A percentile compares a stretch with the other conserved stretches of the same genome.
Conservation (phyloP, 805 yeast species). For the Lachancea mirantina region DNA sequence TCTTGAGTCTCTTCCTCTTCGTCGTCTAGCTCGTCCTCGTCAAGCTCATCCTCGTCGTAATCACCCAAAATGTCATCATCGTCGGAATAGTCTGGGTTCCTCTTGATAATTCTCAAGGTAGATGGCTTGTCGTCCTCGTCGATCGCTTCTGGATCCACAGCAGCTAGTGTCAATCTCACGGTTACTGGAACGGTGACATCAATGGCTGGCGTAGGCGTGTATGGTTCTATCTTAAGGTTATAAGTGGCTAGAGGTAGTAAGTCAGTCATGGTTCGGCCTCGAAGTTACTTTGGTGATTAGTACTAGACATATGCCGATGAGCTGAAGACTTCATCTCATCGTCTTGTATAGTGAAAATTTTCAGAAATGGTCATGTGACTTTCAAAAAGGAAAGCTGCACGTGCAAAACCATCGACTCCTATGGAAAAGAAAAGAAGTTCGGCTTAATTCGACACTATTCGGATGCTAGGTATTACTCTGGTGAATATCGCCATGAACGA, state of each 20-base stretch:
- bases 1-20: slow-evolving; percentile 33
- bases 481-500: too few relatives aligned
- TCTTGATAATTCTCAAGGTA: slow-evolving; percentile 82
- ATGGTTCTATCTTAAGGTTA: slow-evolving; percentile 80
- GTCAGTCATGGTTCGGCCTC: slow-evolving; percentile 55
- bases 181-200: slow-evolving; percentile 84
- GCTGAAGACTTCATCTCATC: too few relatives aligned
- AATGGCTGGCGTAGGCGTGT: slow-evolving; percentile 79
- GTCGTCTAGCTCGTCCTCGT: slow-evolving; percentile 39
- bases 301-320: too few relatives aligned
- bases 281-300: too few relatives aligned
- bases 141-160: slow-evolving; percentile 79
- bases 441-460: too few relatives aligned
- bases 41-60: slow-evolving; percentile 40
- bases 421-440: too few relatives aligned
- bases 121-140: slow-evolving; percentile 80
- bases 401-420: too few relatives aligned
- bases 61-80: slow-evolving; percentile 42
- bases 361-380: too few relatives aligned
- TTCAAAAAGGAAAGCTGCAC: too few relatives aligned
- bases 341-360: too few relatives aligned
- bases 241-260: slow-evolving; percentile 81
- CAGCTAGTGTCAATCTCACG: slow-evolving; percentile 88
- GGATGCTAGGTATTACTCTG: too few relatives aligned
- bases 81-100: slow-evolving; percentile 42